phyloP scores from a whole-genome alignment of 1,139 yeast genomes.

The Geotrichum fermentans region DNA sequence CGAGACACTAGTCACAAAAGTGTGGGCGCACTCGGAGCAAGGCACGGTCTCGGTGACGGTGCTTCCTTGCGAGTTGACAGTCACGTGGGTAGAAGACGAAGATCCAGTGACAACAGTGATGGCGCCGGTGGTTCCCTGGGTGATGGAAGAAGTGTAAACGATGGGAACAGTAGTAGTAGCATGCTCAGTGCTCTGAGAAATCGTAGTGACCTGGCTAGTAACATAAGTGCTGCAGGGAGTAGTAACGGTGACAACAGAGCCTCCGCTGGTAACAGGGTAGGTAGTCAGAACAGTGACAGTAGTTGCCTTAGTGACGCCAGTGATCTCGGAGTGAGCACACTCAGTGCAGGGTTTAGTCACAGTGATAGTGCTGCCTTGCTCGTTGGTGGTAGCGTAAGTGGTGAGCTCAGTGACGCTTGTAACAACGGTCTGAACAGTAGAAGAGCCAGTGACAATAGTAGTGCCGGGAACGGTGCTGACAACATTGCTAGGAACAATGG shows the following conservation, averaged over 20 bases:
- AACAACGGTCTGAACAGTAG: neutral
- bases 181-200: constrained; percentile 1
- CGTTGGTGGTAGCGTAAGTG: neutral
- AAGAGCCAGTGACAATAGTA: neutral
- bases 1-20: neutral
- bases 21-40: neutral
- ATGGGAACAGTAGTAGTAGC: neutral
- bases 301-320: neutral
- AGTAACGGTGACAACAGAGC: neutral
- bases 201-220: constrained; percentile 2
- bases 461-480: neutral
- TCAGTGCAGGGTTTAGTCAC: neutral
- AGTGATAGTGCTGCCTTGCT: constrained; percentile 4
- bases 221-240: neutral
- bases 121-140: too few species aligned
- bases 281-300: constrained; percentile 4
- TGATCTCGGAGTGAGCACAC: neutral
- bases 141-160: too few species aligned
- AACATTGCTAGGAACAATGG: constrained; percentile 1
- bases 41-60: neutral
- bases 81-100: neutral
- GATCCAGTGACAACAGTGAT: neutral
- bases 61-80: neutral
- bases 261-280: neutral
- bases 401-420: neutral